Conservation (phyloP, 2,329 filamentous ascomycete genomes). For the Sporothrix sp. region DNA sequence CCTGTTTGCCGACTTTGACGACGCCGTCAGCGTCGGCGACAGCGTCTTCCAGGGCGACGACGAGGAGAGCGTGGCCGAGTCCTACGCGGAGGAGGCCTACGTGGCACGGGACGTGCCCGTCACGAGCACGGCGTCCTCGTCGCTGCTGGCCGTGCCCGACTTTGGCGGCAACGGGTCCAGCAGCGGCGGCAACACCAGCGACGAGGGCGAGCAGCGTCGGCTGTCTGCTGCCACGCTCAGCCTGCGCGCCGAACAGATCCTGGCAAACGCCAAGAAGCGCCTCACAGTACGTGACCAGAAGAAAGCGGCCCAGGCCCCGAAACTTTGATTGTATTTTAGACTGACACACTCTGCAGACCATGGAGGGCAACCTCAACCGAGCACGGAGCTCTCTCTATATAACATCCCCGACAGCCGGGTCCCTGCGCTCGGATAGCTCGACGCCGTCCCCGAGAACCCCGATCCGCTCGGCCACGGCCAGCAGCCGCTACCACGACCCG, state of each 20-base stretch:
- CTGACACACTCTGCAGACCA: constrained; percentile 47
- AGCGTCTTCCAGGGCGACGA: constrained; percentile 59
- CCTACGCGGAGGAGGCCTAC: constrained; percentile 39
- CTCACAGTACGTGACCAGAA: constrained; percentile 59
- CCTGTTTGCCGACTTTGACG: constrained; percentile 53
- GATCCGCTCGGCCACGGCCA: constrained; percentile 30
- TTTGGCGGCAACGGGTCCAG: constrained; percentile 15
- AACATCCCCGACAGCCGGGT: constrained; percentile 54
- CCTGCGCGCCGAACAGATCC: constrained; percentile 75
- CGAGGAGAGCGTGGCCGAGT: constrained; percentile 55
- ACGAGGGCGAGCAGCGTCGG: constrained; percentile 26
- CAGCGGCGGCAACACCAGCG: constrained; percentile 34
- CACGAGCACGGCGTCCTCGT: not conserved
- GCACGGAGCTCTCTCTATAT: constrained; percentile 61
- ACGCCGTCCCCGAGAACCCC: constrained; percentile 43
- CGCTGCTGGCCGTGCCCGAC: constrained; percentile 16
- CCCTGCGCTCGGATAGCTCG: constrained; percentile 44
- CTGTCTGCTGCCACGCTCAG: constrained; percentile 51
- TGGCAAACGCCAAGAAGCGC: constrained; percentile 84
- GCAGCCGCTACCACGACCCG: constrained; percentile 21
- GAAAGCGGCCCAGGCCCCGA: not conserved
- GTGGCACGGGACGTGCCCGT: constrained; percentile 22
- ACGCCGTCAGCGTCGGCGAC: constrained; percentile 51
- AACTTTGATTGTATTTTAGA: not conserved
- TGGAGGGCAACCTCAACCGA: constrained; percentile 83